Percentiles rank a stretch among this genome's conserved stretches.
phyloP scores from a whole-genome alignment of 495 filamentous ascomycete genomes.

The Recurvomyces mirabilis region DNA sequence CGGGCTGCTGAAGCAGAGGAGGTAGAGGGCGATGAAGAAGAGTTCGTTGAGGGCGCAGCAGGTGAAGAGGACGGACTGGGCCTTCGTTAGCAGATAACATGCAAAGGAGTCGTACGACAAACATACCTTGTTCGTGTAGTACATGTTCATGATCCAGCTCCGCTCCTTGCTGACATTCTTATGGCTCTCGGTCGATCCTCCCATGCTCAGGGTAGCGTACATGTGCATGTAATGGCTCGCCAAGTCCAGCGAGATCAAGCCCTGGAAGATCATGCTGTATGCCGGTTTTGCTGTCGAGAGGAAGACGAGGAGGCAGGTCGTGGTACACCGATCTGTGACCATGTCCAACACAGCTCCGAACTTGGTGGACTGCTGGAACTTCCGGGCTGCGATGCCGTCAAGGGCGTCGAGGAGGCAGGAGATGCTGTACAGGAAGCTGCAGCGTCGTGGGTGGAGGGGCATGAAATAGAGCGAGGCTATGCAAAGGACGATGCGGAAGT shows the following conservation, averaged over 20 bases:
- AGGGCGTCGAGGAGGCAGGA: conserved; percentile 91
- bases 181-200: conserved; percentile 65
- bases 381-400: conserved; percentile 81
- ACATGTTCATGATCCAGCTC: conserved; percentile 76
- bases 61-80: conserved; percentile 77
- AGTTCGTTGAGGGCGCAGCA: conserved; percentile 85
- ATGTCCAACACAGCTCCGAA: conserved; percentile 97
- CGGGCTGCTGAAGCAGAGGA: conserved; percentile 89
- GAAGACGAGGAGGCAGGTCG: conserved; percentile 86
- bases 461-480: conserved; percentile 95
- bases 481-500: conserved; percentile 77
- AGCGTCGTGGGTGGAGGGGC: conserved; percentile 91
- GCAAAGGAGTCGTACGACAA: neutral
- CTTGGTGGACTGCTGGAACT: conserved; percentile 78
- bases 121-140: conserved; percentile 90
- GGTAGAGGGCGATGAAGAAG: conserved; percentile 96
- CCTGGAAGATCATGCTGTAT: conserved; percentile 87
- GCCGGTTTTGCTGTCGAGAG: conserved; percentile 82
- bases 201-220: conserved; percentile 83
- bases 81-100: neutral
- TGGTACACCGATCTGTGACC: conserved; percentile 94
- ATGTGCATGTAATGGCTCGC: conserved; percentile 98
- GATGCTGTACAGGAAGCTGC: conserved; percentile 78
- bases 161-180: conserved; percentile 79
- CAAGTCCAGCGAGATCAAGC: conserved; percentile 79